Evolutionary conservation across 1,139 yeast genomes (phyloP), one percentile per base, ranked within the genome.

Genomic region (Lodderomyces parapsilosis): DNA sequence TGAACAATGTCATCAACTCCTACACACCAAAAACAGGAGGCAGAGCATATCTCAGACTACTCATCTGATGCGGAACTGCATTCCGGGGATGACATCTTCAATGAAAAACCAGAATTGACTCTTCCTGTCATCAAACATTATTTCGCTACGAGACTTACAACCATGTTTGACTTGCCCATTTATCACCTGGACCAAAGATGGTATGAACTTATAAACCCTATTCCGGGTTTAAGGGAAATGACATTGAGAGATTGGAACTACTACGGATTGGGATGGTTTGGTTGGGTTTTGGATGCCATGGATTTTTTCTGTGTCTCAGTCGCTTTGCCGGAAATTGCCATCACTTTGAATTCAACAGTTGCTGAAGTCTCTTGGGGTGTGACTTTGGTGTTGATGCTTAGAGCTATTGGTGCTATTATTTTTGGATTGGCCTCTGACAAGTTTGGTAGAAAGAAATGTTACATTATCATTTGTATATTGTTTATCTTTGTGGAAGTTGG

Each of bases 201-300:
- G 45, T 54, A 53, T 49, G 46, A 55, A 38, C 50, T 61, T 4
- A 49, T 66, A 23, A 66, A 68, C 44, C 75, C 75, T 2, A 51
- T 66, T 24, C 59, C 63, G 1, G 65, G 63, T n/a, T 57, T 68
- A 27, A 54, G 44, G 27, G 61, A 40, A 11, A 56, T 68, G 53
- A 54, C 55, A 5, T 49, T 53, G 47, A 45, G 57, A 56, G 67
- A 62, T 43, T 68, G 90, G 88, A 68, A 77, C 42, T 80, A 82
- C 59, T 82, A 84, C 56, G 47, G 69, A 22, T 69, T 82, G 38
- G 90, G 89, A 3, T 81, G 81, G 54, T 57, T 72, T 48, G 88
- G 86, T 24, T 86, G 94, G 94, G 74, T 89, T 3, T 76, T 87
- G 77, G 94, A 86, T 60, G 86, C 94, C 3, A 74, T 85, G 60